Base-by-base conservation (phyloP, 2,329 filamentous ascomycete genomes). In the Ascochyta pisi region DNA sequence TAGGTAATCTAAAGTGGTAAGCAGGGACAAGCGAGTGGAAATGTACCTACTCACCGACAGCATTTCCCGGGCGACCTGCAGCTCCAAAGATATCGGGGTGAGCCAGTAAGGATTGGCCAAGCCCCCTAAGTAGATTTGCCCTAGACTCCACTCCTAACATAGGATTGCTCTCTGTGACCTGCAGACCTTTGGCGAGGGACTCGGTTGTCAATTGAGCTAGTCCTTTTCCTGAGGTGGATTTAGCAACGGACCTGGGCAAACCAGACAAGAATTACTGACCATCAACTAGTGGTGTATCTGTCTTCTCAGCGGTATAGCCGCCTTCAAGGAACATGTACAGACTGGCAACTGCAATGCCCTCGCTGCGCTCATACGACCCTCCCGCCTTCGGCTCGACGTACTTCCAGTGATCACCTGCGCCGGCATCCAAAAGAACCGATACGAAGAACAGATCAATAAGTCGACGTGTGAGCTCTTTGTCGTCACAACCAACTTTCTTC, bases 311-410 rank as follows among this genome's bases (percentile, higher is more conserved):
- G 93, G 78, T 96, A 96, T 50, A 92, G 67, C 31, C 93, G 91
- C 33, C 84, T 13, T 53, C 81, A 77, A 96, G 96, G 82, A 96
- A 97, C 92, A 97, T 96, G 65, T 96, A 92, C 64, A 89, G 69
- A 71, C 84, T 87, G 22, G 86, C 86, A 9, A 89, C 87, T 8
- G 92, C 92, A 58, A 96, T 83, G 3, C 93, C 92, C 74, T 97
- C 94, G 55, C 92, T 96, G 37, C 94, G 86, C 52, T 86, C 83
- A 76, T 93, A 97, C 35, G 88, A 76, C 55, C 86, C 88, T 43
- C 90, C 90, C 61, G 91, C 93, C 67, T 95, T 91, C 54, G 87
- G 87, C 69, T 92, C 95, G 78, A 90, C 92, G 78, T 96, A 98
- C 58, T 86, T 88, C 94, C 94, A 98, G 63, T 85, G 82, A 2